Conservation (phyloP, 2,329 filamentous ascomycete species). For the Cercospora sp. region DNA sequence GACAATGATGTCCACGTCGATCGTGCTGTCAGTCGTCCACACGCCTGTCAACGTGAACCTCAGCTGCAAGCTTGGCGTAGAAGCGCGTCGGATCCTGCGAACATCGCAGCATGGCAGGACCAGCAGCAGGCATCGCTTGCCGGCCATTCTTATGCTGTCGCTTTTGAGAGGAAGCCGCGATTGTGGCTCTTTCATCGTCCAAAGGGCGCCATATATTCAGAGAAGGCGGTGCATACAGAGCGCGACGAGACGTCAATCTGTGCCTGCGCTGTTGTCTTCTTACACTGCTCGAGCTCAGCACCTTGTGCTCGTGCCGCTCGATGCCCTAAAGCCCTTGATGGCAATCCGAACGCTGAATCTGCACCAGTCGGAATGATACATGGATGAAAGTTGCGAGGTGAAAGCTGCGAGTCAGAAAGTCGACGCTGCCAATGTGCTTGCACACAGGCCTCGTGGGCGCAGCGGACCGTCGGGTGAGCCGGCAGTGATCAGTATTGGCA, state of each 20-base stretch:
- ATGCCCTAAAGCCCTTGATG: no score
- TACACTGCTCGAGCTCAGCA: not conserved
- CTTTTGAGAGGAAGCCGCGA: not conserved
- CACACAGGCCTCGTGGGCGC: not conserved
- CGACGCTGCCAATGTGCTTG: not conserved
- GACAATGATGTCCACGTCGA: not conserved
- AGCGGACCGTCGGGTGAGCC: not conserved
- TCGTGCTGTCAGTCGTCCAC: not conserved
- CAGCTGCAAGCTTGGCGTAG: not conserved
- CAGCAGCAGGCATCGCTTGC: not conserved
- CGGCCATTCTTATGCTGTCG: not conserved
- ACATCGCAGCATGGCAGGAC: not conserved
- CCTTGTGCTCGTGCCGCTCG: no score
- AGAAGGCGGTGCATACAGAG: not conserved
- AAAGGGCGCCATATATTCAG: not conserved
- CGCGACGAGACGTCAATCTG: not conserved
- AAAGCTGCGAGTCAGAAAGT: not conserved
- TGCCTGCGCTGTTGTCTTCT: not conserved
- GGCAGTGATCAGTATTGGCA: not conserved
- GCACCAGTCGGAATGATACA: not conserved
- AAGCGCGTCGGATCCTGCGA: not conserved
- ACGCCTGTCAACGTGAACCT: not conserved
- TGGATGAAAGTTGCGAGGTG: not conserved
- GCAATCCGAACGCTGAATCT: not conserved
- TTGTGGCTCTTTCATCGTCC: not conserved